These are phyloP conservation scores for Coemansia asiatica DNA, from an alignment of 192 early-diverging fungal genomes.

Conservation along the genomic window DNA sequence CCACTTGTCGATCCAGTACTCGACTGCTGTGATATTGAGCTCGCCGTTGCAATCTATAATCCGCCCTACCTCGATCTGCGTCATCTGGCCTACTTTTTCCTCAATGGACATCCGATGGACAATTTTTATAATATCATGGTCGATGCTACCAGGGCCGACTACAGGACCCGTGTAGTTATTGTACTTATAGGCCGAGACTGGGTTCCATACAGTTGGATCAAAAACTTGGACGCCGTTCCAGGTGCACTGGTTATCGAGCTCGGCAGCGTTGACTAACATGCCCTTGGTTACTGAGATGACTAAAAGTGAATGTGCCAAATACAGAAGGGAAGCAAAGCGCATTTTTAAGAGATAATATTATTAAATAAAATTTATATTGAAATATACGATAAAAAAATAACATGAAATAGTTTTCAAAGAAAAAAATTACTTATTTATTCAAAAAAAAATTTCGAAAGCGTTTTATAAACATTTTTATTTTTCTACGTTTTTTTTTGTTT, in stretches of 20 bases:
- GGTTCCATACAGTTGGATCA: background rate
- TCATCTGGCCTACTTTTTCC: constrained; percentile 63
- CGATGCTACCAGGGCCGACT: constrained; percentile 16
- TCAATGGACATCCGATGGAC: constrained; percentile 38
- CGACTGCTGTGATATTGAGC: constrained; percentile 26
- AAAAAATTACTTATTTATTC: background rate
- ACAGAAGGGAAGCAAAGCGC: constrained; percentile 15
- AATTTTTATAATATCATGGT: constrained; percentile 47
- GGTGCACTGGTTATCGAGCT: constrained; percentile 1
- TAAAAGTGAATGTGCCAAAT: constrained; percentile 2
- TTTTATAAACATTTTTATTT: too few relatives aligned
- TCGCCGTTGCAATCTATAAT: constrained; percentile 43
- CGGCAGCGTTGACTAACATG: too few relatives aligned
- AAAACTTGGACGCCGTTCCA: constrained; percentile 3
- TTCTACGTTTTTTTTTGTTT: too few relatives aligned
- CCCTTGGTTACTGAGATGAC: background rate
- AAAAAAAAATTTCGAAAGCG: too few relatives aligned
- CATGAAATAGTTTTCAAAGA: background rate
- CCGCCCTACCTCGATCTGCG: constrained; percentile 56
- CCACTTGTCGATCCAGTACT: constrained; percentile 60
- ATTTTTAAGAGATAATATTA: constrained; percentile 5
- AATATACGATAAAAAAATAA: background rate
- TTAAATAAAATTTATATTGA: background rate
- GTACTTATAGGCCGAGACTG: background rate
- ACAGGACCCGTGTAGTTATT: constrained; percentile 3